Evolutionary conservation across 768 basidiomycete species (phyloP).

Genomic region (Pulveroboletus sp.): DNA sequence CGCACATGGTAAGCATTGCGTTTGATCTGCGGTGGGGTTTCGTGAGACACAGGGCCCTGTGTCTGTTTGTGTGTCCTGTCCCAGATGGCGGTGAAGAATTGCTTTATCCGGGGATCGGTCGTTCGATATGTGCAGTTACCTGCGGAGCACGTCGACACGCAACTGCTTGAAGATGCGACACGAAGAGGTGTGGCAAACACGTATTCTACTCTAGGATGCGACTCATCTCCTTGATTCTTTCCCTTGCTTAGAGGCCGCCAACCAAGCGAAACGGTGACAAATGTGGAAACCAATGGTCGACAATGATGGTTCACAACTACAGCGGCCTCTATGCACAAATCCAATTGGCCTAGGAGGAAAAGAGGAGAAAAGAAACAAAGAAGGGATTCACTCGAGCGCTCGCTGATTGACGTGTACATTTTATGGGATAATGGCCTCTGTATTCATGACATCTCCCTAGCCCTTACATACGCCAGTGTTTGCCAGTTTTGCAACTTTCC

Average conservation of each 20-base stretch:
- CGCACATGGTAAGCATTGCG: slow-evolving; percentile 80
- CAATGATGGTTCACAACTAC: background rate
- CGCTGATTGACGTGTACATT: background rate
- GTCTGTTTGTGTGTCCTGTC: background rate
- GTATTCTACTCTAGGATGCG: background rate
- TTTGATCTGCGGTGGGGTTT: background rate
- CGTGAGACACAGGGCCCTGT: background rate
- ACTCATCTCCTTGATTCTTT: slow-evolving; percentile 4
- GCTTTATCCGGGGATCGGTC: slow-evolving; percentile 97
- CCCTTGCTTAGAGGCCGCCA: slow-evolving; percentile 35
- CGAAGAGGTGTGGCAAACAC: slow-evolving; percentile 64
- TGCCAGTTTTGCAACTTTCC: slow-evolving; percentile 52
- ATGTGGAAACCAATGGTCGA: background rate
- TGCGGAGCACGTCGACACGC: slow-evolving; percentile 89
- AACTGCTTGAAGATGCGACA: slow-evolving; percentile 93
- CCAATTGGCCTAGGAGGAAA: background rate
- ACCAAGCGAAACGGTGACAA: slow-evolving; percentile 36
- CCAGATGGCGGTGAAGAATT: slow-evolving; percentile 98
- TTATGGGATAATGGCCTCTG: background rate
- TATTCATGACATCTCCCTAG: slow-evolving; percentile 23
- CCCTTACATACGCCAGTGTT: slow-evolving; percentile 52
- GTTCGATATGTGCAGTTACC: slow-evolving; percentile 97
- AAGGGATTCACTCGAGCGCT: background rate
- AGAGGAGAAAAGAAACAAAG: no score
- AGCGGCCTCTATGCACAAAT: background rate